Evolutionary conservation across 2,329 filamentous ascomycete genomes (phyloP).

Genomic region (Didymella exigua): DNA sequence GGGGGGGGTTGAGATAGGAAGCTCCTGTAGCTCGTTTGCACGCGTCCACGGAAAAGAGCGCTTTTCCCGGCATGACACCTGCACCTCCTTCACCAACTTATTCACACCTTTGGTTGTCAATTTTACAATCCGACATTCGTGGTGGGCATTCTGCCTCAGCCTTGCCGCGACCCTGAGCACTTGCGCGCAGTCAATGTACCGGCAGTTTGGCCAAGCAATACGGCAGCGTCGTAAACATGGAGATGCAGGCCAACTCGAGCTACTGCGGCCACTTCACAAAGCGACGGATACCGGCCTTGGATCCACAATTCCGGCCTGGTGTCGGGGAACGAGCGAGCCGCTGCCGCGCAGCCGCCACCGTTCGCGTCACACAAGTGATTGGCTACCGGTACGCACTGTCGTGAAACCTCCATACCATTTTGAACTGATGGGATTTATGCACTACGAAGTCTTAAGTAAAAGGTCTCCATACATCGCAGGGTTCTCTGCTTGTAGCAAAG

Average conservation of each 20-base stretch:
- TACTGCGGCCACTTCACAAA: constrained; percentile 1
- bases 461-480: too few species aligned
- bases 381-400: constrained; percentile 2
- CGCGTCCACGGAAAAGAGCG: background rate
- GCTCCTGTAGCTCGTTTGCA: constrained; percentile 10
- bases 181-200: background rate
- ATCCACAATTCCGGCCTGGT: background rate
- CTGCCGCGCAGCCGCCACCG: constrained; percentile 15
- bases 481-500: too few species aligned
- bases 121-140: constrained; percentile 2
- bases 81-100: constrained; percentile 3
- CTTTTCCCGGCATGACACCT: constrained; percentile 6
- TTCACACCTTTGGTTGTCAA: constrained; percentile 4
- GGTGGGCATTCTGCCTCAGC: background rate
- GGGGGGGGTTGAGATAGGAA: background rate
- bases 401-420: constrained; percentile 12
- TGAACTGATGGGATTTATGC: too few species aligned
- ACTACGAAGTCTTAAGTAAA: too few species aligned
- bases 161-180: background rate
- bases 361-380: constrained; percentile 3
- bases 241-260: background rate
- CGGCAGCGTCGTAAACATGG: constrained; percentile 9
- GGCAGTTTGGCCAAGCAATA: background rate
- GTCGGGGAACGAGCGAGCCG: constrained; percentile 10
- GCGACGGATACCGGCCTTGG: background rate